Percentiles rank a stretch among this genome's conserved stretches.
Conservation (phyloP, 345 rosid species). For the Populus euphratica region DNA sequence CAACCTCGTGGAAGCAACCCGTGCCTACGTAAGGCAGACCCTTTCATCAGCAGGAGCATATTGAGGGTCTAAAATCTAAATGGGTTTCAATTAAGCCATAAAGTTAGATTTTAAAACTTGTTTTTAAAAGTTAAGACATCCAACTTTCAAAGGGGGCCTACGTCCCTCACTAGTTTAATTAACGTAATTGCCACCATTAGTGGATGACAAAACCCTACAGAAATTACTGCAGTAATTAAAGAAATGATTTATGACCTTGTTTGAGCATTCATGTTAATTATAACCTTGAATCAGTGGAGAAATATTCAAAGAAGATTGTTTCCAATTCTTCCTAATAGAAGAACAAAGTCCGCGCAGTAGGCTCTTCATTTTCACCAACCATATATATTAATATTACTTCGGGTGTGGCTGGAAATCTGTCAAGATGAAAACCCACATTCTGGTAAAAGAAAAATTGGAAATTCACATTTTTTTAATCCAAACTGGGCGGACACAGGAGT, state of each 20-base stretch:
- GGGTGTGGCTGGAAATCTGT: neutral
- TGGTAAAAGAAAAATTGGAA: too few species aligned
- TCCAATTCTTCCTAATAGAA: too few species aligned
- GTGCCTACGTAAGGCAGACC: conserved; percentile 38
- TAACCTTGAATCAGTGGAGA: neutral
- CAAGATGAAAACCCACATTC: too few species aligned
- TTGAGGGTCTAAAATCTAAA: conserved; percentile 1
- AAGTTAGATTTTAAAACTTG: conserved; percentile 29
- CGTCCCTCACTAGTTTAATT: conserved; percentile 3
- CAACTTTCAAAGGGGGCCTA: conserved; percentile 34
- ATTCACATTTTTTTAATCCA: neutral
- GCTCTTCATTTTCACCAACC: neutral
- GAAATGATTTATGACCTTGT: neutral
- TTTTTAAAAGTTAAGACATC: conserved; percentile 43
- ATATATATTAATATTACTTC: too few species aligned
- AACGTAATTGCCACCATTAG: conserved; percentile 1
- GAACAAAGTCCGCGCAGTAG: too few species aligned
- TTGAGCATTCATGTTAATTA: neutral
- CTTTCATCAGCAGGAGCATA: conserved; percentile 16
- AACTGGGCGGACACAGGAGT: neutral
- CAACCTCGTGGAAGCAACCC: conserved; percentile 29
- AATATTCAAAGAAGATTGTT: neutral
- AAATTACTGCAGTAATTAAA: neutral
- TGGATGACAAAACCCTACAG: neutral
- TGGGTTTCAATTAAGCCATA: conserved; percentile 35